Base-by-base conservation (phyloP, 768 basidiomycete species). In the Brasilioporus rufonigricans region DNA sequence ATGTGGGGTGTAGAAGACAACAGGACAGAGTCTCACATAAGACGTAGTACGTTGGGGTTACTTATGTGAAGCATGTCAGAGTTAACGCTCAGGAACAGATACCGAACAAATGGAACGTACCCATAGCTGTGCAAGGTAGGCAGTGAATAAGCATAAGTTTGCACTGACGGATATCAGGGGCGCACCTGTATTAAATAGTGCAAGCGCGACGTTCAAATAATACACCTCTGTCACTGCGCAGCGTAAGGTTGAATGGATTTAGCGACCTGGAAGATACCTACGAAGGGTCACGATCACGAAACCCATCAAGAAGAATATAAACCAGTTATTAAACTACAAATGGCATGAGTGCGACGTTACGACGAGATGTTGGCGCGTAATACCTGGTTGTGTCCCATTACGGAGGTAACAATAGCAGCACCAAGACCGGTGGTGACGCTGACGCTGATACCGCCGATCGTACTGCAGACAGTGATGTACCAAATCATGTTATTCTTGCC, bases 391-490 rank as follows among this genome's bases (percentile, higher is more conserved):
- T 89, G 77, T 36, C 89, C 89, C 74, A 79, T 74, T 5, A 78
- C 83, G 39, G 84, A 83, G 46, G 88, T 85, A 26, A 99, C 87
- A 63, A 98, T 97, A 21, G 93, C 88, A 40, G 91, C 78, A 43
- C 97, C 94, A 35, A 98, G 80, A 32, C 97, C 96, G 31, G 93
- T 94, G 14, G 95, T 96, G 51, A 96, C 95, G 62, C 89, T 92
- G 60, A 96, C 93, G 53, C 88, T 91, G 45, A 96, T 87, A 0
- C 97, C 97, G 18, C 97, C 97, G 65, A 99, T 98, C 81, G 98
- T 86, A 59, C 89, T 92, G 73, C 97, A 99, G 43, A 99, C 91
- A 39, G 80, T 77, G 59, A 98, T 95, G 71, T 96, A 92, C 90
- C 91, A 93, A 49, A 98, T 71, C 96, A 98, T 97, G 65, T 84